Evolutionary conservation across 768 basidiomycete species (phyloP).

Genomic region (Boletus vermiculosoides): DNA sequence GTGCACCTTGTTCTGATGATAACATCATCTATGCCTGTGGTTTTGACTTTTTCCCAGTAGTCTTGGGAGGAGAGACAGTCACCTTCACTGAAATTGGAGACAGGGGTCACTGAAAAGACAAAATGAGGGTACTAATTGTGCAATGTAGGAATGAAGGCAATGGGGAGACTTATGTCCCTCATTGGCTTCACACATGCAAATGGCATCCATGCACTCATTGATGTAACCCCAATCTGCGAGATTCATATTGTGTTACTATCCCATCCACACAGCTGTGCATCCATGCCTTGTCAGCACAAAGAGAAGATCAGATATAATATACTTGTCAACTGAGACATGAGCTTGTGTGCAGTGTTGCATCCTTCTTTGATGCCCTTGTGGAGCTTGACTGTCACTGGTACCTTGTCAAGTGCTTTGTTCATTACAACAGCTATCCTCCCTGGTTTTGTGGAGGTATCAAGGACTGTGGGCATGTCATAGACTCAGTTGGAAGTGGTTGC

Average conservation of each 20-base stretch:
- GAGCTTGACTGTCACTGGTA: slow-evolving; percentile 89
- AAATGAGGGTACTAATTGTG: too few species aligned
- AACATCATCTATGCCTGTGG: slow-evolving; percentile 84
- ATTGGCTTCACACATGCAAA: too few species aligned
- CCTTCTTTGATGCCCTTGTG: slow-evolving; percentile 91
- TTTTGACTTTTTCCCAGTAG: slow-evolving; percentile 75
- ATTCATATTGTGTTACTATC: slow-evolving; percentile 92
- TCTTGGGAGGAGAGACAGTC: slow-evolving; percentile 28
- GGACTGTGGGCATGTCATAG: slow-evolving; percentile 47
- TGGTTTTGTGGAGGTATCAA: slow-evolving; percentile 78
- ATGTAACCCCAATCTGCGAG: slow-evolving; percentile 96
- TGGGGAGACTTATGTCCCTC: too few species aligned
- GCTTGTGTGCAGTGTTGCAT: slow-evolving; percentile 82
- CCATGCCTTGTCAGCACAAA: background rate
- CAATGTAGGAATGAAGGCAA: too few species aligned
- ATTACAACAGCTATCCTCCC: slow-evolving; percentile 89
- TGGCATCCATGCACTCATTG: slow-evolving; percentile 68
- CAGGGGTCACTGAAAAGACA: too few species aligned
- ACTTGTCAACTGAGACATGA: slow-evolving; percentile 74
- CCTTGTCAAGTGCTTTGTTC: slow-evolving; percentile 85
- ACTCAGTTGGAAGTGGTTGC: background rate
- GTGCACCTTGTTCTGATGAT: slow-evolving; percentile 94
- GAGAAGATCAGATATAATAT: background rate
- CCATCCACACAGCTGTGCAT: slow-evolving; percentile 79
- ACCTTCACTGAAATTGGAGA: too few species aligned